A percentile compares a stretch with the other conserved stretches of the same genome.
These are phyloP conservation scores for Amborella trichopoda DNA, from an alignment of 164 flowering plant species.

Conservation along the genomic window DNA sequence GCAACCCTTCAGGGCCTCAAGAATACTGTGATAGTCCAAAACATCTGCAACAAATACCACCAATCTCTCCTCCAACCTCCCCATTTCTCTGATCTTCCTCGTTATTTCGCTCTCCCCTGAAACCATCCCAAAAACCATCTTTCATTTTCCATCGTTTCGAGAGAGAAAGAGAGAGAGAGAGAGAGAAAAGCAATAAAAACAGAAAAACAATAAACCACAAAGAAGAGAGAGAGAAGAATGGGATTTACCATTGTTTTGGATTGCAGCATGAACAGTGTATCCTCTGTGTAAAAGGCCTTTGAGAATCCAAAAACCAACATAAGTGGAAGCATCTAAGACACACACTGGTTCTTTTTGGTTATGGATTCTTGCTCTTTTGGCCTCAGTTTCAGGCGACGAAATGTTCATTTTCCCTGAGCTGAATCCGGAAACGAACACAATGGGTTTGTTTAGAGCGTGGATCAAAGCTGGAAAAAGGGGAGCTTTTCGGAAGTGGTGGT, in stretches of 20 bases:
- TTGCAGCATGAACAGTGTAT: slow-evolving; percentile 53
- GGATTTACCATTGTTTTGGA: slow-evolving; percentile 26
- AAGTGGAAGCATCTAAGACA: slow-evolving; percentile 57
- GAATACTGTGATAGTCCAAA: slow-evolving; percentile 51
- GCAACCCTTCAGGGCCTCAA: slow-evolving; percentile 41
- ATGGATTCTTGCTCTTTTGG: slow-evolving; percentile 5
- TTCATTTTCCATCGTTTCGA: not conserved
- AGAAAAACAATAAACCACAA: not conserved
- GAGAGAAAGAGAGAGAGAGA: not conserved
- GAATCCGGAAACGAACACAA: too few relatives aligned
- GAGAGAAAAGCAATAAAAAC: not conserved
- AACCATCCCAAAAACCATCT: slow-evolving; percentile 1
- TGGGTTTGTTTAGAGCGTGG: too few relatives aligned
- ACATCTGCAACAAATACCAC: slow-evolving; percentile 33
- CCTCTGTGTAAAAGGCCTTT: slow-evolving; percentile 38
- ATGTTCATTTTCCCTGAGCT: slow-evolving; percentile 3
- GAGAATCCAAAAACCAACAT: slow-evolving; percentile 47
- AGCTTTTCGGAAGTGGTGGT: too few relatives aligned
- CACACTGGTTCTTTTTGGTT: slow-evolving; percentile 22
- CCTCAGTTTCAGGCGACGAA: slow-evolving; percentile 4
- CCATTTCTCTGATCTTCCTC: slow-evolving; percentile 31
- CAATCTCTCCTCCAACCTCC: slow-evolving; percentile 25
- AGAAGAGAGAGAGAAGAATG: not conserved
- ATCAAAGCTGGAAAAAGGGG: too few relatives aligned
- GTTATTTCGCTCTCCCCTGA: slow-evolving; percentile 28